Base-by-base conservation (phyloP, 495 filamentous ascomycete species). In the Xylaria longipes region DNA sequence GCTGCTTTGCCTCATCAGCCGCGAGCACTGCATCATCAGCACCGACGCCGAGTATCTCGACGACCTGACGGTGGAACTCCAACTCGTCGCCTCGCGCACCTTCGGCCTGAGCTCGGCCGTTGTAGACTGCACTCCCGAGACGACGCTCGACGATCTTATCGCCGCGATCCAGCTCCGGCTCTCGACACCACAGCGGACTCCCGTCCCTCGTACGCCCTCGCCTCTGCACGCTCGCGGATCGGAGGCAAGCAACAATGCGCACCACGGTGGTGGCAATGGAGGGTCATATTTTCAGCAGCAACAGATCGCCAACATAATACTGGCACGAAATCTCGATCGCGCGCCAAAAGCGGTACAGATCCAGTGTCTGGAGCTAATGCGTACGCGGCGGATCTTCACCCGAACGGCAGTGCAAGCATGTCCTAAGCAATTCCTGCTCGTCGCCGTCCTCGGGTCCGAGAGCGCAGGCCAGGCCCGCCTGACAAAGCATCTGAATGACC, bases 1-100 rank as follows among this genome's bases (percentile, higher is more conserved):
- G 15, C 86, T 98, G 27, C 85, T 98, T 62, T 95, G 90, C 75
- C 87, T 97, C 37, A 84, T 92, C 67, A 88, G 91, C 31, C 87
- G 89, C 68, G 91, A 96, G 80, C 95, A 98, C 77, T 97, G 94
- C 80, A 89, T 98, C 70, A 89, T 98, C 76, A 90, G 92, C 80
- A 91, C 92, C 50, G 89, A 91, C 12, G 80, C 83, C 29, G 82
- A 87, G 39, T 83, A 81, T 66, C 77, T 95, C 54, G 83, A 91
- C 77, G 85, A 88, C 69, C 82, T 97, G 37, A 86, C 89, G 50
- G 84, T 89, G 50, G 93, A 97, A 77, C 82, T 97, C 27, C 86
- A 89, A 71, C 81, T 95, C 80, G 92, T 94, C 67, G 88, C 89
- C 73, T 82, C 87, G 20, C 86, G 88, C 65, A 88, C 91, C 35